phyloP scores from a whole-genome alignment of 208 protist species.

The Trypanosoma mega region DNA sequence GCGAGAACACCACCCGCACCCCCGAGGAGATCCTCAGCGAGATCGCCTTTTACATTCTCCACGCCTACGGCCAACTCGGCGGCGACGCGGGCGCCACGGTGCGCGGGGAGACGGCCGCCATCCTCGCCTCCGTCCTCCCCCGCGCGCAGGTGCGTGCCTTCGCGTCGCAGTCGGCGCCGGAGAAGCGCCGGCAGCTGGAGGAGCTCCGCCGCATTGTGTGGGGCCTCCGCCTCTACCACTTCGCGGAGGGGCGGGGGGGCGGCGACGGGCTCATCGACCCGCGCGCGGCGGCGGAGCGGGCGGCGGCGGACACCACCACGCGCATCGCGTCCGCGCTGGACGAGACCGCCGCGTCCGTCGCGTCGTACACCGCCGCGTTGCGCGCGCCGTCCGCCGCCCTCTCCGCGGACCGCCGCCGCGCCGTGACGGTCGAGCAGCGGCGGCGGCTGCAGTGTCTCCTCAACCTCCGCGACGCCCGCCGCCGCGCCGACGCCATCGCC shows the following conservation, averaged over 20 bases:
- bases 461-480: slow-evolving; percentile 46
- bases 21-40: slow-evolving; percentile 72
- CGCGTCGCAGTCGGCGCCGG: slow-evolving; percentile 57
- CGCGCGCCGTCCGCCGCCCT: slow-evolving; percentile 53
- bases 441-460: slow-evolving; percentile 56
- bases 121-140: slow-evolving; percentile 73
- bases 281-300: slow-evolving; percentile 31
- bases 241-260: slow-evolving; percentile 43
- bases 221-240: slow-evolving; percentile 87
- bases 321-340: slow-evolving; percentile 24
- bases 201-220: slow-evolving; percentile 88
- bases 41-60: slow-evolving; percentile 65
- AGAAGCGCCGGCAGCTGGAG: slow-evolving; percentile 77
- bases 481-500: slow-evolving; percentile 36
- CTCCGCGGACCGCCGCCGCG: slow-evolving; percentile 5
- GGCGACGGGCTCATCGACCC: slow-evolving; percentile 47
- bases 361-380: slow-evolving; percentile 43
- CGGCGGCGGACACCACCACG: slow-evolving; percentile 29
- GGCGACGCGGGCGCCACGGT: slow-evolving; percentile 22
- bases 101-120: slow-evolving; percentile 60
- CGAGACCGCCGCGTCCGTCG: slow-evolving; percentile 17
- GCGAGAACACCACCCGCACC: slow-evolving; percentile 41
- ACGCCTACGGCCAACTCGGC: slow-evolving; percentile 49
- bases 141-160: slow-evolving; percentile 63
- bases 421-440: slow-evolving; percentile 75